These are phyloP conservation scores for Phlebiopsis gigantea DNA, from an alignment of 768 basidiomycete genomes.

Conservation along the genomic window DNA sequence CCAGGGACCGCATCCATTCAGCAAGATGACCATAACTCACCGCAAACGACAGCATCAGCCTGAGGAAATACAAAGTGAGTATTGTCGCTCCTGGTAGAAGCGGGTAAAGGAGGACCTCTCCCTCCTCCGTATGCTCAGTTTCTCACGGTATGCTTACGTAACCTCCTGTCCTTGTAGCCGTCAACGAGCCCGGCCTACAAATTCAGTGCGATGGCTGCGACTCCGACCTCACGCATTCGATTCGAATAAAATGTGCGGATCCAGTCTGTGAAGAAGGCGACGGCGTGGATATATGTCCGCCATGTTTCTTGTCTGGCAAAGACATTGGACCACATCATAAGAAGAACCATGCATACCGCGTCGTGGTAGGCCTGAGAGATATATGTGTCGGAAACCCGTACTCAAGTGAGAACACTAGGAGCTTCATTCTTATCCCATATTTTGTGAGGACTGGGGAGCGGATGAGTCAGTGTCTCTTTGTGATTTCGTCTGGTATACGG, in stretches of 20 bases:
- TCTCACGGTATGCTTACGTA: constrained; percentile 25
- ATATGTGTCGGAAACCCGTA: background rate
- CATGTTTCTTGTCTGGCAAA: constrained; percentile 89
- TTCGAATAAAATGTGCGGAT: constrained; percentile 95
- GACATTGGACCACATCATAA: constrained; percentile 86
- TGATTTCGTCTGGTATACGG: background rate
- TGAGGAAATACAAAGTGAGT: constrained; percentile 29
- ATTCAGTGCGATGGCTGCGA: constrained; percentile 81
- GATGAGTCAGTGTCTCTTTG: constrained; percentile 67
- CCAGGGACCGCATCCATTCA: background rate
- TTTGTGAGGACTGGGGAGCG: constrained; percentile 93
- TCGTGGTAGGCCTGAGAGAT: constrained; percentile 56
- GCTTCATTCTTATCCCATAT: constrained; percentile 94
- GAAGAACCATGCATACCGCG: constrained; percentile 82
- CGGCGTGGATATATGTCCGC: constrained; percentile 90
- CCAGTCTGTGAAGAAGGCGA: constrained; percentile 64
- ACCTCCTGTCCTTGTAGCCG: constrained; percentile 34
- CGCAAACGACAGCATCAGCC: constrained; percentile 28
- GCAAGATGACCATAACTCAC: constrained; percentile 27
- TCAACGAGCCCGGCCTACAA: constrained; percentile 78
- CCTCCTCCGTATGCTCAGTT: constrained; percentile 13
- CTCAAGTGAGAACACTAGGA: constrained; percentile 45
- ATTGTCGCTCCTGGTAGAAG: constrained; percentile 1
- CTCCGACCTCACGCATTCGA: constrained; percentile 91
- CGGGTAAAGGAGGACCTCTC: constrained; percentile 4